phyloP scores from a whole-genome alignment of 169 alveolate genomes.

The Theileria parva region DNA sequence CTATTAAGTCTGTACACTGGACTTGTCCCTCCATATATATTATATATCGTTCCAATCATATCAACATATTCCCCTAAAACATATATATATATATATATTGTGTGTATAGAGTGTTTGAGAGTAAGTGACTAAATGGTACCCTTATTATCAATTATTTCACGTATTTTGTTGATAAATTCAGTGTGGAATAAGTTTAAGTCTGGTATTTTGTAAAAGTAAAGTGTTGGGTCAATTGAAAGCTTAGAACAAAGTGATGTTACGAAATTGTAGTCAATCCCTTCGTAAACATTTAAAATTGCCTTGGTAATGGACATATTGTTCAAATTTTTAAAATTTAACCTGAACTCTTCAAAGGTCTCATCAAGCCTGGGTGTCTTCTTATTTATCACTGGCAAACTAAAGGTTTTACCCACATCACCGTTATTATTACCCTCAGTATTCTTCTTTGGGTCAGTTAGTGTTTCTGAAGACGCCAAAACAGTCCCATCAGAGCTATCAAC shows the following conservation, averaged over 20 bases:
- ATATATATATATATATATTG: background rate
- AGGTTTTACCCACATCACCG: constrained; percentile 48
- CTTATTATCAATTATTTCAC: background rate
- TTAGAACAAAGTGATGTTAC: constrained; percentile 16
- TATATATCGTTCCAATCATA: constrained; percentile 20
- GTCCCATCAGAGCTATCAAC: constrained; percentile 31
- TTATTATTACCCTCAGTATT: background rate
- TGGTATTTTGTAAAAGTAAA: constrained; percentile 36
- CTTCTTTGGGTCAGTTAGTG: constrained; percentile 32
- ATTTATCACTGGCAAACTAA: background rate
- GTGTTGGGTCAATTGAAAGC: constrained; percentile 25
- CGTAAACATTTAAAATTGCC: constrained; percentile 47
- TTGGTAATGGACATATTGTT: constrained; percentile 51
- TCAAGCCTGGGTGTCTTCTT: constrained; percentile 36
- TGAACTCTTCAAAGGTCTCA: constrained; percentile 25
- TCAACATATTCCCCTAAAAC: background rate
- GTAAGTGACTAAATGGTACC: background rate
- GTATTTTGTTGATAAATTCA: constrained; percentile 23
- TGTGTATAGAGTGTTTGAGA: background rate
- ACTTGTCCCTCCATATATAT: constrained; percentile 31
- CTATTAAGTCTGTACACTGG: constrained; percentile 49
- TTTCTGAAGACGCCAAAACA: constrained; percentile 32
- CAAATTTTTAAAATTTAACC: constrained; percentile 11
- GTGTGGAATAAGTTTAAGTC: constrained; percentile 31
- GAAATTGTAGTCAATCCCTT: constrained; percentile 37